Base-by-base conservation (phyloP, 2,329 filamentous ascomycete species). In the Phialemoniopsis sp. region DNA sequence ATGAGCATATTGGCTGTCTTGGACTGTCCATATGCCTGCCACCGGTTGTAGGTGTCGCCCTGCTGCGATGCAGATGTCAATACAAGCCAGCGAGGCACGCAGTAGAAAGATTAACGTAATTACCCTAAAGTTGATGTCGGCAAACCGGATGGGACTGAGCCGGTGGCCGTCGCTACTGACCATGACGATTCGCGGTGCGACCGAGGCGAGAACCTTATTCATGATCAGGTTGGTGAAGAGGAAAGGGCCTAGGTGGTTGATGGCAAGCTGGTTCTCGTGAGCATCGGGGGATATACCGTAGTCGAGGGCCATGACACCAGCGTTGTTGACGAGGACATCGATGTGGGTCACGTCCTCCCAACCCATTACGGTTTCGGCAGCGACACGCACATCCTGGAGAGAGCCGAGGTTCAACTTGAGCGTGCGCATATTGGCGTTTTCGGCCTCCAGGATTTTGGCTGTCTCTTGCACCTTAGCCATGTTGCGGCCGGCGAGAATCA, bases 161-260 rank as follows among this genome's bases (percentile, higher is more conserved):
- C 15, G n/a, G 34, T 67, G 56, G 1, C 60, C 62, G 17, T 59
- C 53, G 40, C 64, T 67, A 5, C 55, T 54, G 16, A 70, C 47
- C 42, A 60, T 64, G 8, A 70, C 54, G 2, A 71, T 42, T 1
- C 57, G 46, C 2, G 52, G 46, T 7, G 44, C 48, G 10, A 42
- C 39, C 41, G 15, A 42, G 7, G 26, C 33, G 2, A 50, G 15
- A 14, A 49, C 42, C 40, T 50, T 55, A 34, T 38, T 33, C 39
- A 56, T 42, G 7, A 58, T 28, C n/a, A 57, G 38, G 35, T 54
- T 57, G 2, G 54, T 55, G 12, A 59, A 40, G 4, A 58, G 33
- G 21, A 57, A 59, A 26, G 56, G 55, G 0, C 53, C 53, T 2
- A 59, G 28, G 36, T 58, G 50, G 32, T 55, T 55, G 9, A 42